Evolutionary conservation across 345 rosid genomes (phyloP).

Genomic region (Triadica sebifera): DNA sequence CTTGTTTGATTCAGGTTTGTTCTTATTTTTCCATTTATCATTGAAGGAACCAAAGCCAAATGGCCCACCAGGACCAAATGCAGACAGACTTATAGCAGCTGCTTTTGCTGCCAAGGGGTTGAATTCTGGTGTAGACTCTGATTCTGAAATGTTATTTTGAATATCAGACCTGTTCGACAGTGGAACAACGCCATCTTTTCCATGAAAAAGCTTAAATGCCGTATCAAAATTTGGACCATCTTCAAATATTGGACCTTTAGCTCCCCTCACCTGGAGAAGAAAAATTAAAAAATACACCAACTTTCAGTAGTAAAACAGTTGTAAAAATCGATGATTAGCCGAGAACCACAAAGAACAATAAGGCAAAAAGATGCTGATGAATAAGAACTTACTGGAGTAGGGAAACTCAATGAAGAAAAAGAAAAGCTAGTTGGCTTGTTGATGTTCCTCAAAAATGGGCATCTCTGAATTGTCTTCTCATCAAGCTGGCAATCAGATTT

Average conservation of each 20-base stretch:
- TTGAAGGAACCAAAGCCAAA: slow-evolving; percentile 67
- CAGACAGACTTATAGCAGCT: slow-evolving; percentile 80
- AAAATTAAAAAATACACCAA: not conserved
- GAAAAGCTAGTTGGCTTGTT: slow-evolving; percentile 69
- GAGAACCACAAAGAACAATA: not conserved
- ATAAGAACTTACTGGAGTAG: slow-evolving; percentile 41
- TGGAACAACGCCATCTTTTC: slow-evolving; percentile 81
- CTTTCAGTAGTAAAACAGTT: not conserved
- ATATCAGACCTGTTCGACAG: slow-evolving; percentile 43
- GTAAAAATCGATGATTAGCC: not conserved
- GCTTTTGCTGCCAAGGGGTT: slow-evolving; percentile 65
- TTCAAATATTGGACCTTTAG: slow-evolving; percentile 86
- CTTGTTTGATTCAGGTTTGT: slow-evolving; percentile 53
- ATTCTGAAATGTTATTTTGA: slow-evolving; percentile 20
- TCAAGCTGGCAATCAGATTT: slow-evolving; percentile 46
- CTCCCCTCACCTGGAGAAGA: slow-evolving; percentile 43
- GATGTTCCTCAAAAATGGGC: slow-evolving; percentile 84
- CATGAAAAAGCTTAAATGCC: slow-evolving; percentile 83
- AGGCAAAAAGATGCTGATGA: not conserved
- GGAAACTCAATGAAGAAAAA: slow-evolving; percentile 46
- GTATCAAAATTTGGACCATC: slow-evolving; percentile 72
- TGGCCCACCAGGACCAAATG: slow-evolving; percentile 72
- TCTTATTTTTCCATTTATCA: slow-evolving; percentile 66
- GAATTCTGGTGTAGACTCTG: slow-evolving; percentile 51
- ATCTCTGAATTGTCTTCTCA: slow-evolving; percentile 51